phyloP scores from a whole-genome alignment of 2,329 filamentous ascomycete genomes.

The Pseudogymnoascus sp. region DNA sequence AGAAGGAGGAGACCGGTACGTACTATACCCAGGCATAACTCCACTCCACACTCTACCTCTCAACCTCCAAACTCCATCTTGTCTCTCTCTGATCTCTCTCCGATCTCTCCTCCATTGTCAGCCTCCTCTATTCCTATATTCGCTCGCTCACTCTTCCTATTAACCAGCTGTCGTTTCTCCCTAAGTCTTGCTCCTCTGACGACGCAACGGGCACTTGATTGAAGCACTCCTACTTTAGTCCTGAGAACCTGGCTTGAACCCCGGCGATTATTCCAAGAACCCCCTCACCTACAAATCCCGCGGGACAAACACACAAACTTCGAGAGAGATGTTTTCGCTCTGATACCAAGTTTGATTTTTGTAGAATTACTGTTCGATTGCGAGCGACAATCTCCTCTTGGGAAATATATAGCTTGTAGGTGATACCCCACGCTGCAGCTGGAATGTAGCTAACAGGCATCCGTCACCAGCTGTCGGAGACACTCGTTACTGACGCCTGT shows the following conservation, averaged over 20 bases:
- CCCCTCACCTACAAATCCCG: slow-evolving; percentile 3
- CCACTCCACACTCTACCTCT: slow-evolving; percentile 26
- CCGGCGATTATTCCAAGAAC: neutral
- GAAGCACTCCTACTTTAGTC: neutral
- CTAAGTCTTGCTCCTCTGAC: slow-evolving; percentile 1
- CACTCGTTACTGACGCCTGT: neutral
- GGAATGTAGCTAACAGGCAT: neutral
- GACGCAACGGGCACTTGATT: neutral
- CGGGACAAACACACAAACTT: slow-evolving; percentile 2
- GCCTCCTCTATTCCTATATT: slow-evolving; percentile 17
- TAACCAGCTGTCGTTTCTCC: neutral
- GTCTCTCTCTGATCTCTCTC: slow-evolving; percentile 34
- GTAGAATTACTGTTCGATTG: slow-evolving; percentile 3
- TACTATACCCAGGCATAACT: neutral
- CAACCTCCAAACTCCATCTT: slow-evolving; percentile 25
- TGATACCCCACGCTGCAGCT: neutral
- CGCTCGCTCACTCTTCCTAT: slow-evolving; percentile 9
- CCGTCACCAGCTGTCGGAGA: neutral
- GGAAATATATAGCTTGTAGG: slow-evolving; percentile 3
- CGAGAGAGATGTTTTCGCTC: neutral
- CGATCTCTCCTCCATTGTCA: slow-evolving; percentile 30
- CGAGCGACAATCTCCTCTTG: neutral
- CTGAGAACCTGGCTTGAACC: neutral
- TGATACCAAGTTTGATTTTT: neutral
- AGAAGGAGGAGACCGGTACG: neutral